Evolutionary conservation across 768 basidiomycete genomes (phyloP).

Genomic region (Tulasnella sp.): DNA sequence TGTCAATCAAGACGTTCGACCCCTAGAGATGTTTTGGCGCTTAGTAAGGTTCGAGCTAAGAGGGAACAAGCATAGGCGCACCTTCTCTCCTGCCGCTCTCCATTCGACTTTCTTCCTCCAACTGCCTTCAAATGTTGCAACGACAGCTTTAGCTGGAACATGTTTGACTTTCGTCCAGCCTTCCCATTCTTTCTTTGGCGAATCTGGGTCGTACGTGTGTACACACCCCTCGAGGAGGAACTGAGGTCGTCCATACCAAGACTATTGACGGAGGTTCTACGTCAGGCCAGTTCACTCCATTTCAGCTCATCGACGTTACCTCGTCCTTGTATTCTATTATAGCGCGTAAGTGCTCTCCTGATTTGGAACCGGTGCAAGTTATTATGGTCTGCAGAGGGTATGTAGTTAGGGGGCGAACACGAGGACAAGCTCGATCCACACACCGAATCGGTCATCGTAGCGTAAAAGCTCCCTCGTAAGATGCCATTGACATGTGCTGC

Average conservation of each 20-base stretch:
- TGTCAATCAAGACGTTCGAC: slow-evolving; percentile 64
- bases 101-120: slow-evolving; percentile 82
- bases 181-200: slow-evolving; percentile 49
- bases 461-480: slow-evolving; percentile 83
- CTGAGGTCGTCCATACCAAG: slow-evolving; percentile 84
- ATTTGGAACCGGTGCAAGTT: slow-evolving; percentile 65
- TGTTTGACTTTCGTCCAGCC: slow-evolving; percentile 58
- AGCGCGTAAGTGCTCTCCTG: slow-evolving; percentile 54
- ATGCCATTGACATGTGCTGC: slow-evolving; percentile 86
- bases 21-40: slow-evolving; percentile 36
- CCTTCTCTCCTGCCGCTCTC: slow-evolving; percentile 47
- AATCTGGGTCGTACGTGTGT: slow-evolving; percentile 59
- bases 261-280: slow-evolving; percentile 37
- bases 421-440: background rate
- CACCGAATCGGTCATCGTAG: slow-evolving; percentile 66
- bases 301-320: slow-evolving; percentile 38
- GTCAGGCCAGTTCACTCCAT: background rate
- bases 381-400: slow-evolving; percentile 44
- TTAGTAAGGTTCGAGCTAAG: slow-evolving; percentile 18
- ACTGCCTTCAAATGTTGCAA: slow-evolving; percentile 78
- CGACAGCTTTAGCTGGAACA: slow-evolving; percentile 67
- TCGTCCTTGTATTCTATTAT: slow-evolving; percentile 96
- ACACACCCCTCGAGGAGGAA: slow-evolving; percentile 85
- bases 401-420: background rate
- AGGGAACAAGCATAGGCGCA: slow-evolving; percentile 24